Evolutionary conservation across 208 protist genomes (phyloP), one percentile per base, ranked within the genome.

Genomic region (Leishmania lainsoni): DNA sequence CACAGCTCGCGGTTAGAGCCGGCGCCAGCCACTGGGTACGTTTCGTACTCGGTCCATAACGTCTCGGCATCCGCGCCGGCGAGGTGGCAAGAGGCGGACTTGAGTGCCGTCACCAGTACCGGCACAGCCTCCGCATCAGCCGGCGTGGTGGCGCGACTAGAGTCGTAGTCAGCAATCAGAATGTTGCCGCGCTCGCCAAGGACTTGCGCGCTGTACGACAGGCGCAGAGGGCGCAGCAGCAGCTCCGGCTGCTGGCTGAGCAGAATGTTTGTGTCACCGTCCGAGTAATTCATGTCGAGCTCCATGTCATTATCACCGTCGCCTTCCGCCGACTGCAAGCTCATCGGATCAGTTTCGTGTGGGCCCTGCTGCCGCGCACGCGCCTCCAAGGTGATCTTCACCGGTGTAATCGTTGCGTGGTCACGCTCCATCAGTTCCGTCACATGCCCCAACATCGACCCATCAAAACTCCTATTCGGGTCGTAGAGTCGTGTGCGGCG

Each of bases 41-140:
- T 94, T 81, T 96, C 95, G 80, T 92, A 98, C 80, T 96, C 93
- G 12, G 86, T 91, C 93, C 92, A 98, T 45, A 98, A 78, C 83
- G 89, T 85, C 86, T 95, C 91, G 1, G 87, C 92, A 22, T 92
- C 88, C 17, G 76, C 83, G n/a, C 90, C 91, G 32, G 85, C 87
- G 39, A 97, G 78, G 58, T 91, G 89, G 45, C 84, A 81, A 0
- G 91, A 94, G 29, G 95, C 93, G 5, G 89, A 87, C 63, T 89
- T 89, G 48, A 98, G 86, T 22, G 89, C 92, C 22, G 89, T 90
- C 68, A 87, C 86, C 45, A 98, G 80, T 9, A 95, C 91, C 29
- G 83, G 81, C 77, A 97, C 83, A n/a, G 92, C 90, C 78, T 74
- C 91, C 90, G 75, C 83, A 79, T 80, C 76, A 10, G 78, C 83